Conservation (phyloP, 2,329 filamentous ascomycete genomes). For the Sarocladium brachiariae region DNA sequence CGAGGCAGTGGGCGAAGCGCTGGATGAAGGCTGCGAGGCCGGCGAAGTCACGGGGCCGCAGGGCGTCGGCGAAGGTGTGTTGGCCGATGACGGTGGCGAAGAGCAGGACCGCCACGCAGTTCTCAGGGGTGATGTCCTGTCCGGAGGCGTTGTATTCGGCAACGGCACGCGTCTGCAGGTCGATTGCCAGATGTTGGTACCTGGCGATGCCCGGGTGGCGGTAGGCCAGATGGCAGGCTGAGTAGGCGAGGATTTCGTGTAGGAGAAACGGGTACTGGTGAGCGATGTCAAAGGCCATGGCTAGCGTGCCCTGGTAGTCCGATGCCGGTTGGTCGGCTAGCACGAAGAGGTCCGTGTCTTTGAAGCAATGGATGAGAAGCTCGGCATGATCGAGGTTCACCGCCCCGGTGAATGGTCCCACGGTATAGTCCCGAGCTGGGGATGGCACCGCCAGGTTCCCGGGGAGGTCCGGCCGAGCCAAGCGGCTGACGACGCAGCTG, state of each 20-base stretch:
- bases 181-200: constrained; percentile 32
- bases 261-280: constrained; percentile 35
- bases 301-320: constrained; percentile 8
- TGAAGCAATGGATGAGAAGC: constrained; percentile 24
- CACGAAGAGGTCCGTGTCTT: constrained; percentile 18
- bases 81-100: constrained; percentile 37
- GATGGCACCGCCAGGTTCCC: background rate
- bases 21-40: constrained; percentile 21
- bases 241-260: constrained; percentile 38
- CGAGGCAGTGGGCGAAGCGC: constrained; percentile 23
- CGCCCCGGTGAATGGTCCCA: background rate
- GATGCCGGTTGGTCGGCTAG: constrained; percentile 19
- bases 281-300: constrained; percentile 25
- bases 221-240: constrained; percentile 32
- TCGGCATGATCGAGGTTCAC: constrained; percentile 29
- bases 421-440: background rate
- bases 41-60: constrained; percentile 19
- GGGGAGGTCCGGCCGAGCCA: background rate
- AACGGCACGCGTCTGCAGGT: constrained; percentile 38
- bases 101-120: constrained; percentile 33
- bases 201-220: constrained; percentile 13
- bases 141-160: constrained; percentile 26
- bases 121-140: constrained; percentile 12
- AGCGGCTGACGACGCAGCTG: background rate
- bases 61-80: constrained; percentile 41